These are phyloP conservation scores for Phytophthora cactorum DNA, from an alignment of 352 stramenopile genomes.

Conservation along the genomic window DNA sequence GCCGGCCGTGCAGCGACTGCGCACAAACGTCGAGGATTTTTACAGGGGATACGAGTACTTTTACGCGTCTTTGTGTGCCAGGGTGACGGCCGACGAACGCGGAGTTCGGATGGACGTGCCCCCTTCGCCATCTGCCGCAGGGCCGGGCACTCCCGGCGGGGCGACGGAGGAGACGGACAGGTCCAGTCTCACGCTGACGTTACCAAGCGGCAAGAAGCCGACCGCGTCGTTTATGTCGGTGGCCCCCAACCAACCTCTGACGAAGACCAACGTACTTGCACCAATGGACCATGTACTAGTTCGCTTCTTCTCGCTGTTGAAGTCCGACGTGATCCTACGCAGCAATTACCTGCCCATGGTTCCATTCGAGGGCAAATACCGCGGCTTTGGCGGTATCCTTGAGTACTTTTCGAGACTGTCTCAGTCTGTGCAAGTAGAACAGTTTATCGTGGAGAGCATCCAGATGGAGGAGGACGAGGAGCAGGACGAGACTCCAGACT, in stretches of 20 bases:
- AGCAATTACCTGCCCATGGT: constrained; percentile 92
- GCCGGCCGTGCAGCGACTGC: constrained; percentile 38
- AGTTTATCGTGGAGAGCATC: constrained; percentile 80
- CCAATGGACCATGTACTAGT: constrained; percentile 69
- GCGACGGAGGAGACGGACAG: constrained; percentile 34
- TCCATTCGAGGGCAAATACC: constrained; percentile 87
- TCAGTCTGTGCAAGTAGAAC: constrained; percentile 73
- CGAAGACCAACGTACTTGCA: constrained; percentile 46
- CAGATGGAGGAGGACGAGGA: constrained; percentile 60
- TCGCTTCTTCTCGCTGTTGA: constrained; percentile 84
- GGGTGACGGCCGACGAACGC: constrained; percentile 50
- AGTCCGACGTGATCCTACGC: constrained; percentile 76
- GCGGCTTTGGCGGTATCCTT: constrained; percentile 73
- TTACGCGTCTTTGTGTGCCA: constrained; percentile 63
- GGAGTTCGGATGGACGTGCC: constrained; percentile 17
- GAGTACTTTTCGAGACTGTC: constrained; percentile 80
- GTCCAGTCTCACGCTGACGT: constrained; percentile 23
- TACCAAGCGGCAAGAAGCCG: constrained; percentile 54
- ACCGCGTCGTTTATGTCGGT: constrained; percentile 55
- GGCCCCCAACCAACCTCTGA: constrained; percentile 56
- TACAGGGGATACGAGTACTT: constrained; percentile 82
- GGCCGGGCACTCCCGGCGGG: constrained; percentile 12
- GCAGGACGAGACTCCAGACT: constrained; percentile 14
- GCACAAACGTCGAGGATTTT: constrained; percentile 71
- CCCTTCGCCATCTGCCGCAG: constrained; percentile 7